Conservation (phyloP, 78 protist species). For the Dictyostelium citrinum region DNA sequence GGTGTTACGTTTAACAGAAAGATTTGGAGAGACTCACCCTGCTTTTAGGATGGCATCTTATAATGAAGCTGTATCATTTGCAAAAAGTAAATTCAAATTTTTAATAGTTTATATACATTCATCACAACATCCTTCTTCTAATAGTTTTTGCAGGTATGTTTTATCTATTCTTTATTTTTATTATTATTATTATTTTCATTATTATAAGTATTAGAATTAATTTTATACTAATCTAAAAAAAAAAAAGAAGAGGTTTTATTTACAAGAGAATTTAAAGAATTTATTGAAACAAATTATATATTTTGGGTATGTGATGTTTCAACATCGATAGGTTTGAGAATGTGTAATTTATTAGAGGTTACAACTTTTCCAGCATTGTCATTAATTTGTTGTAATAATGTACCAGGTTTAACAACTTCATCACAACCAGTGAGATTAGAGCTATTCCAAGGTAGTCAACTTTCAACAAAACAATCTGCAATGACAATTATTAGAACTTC, state of each 20-base stretch:
- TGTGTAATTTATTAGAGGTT: constrained; percentile 21
- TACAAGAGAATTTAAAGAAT: constrained; percentile 49
- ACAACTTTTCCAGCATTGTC: constrained; percentile 34
- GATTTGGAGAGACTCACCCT: constrained; percentile 54
- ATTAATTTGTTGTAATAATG: constrained; percentile 34
- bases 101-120: constrained; percentile 56
- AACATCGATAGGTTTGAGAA: constrained; percentile 5
- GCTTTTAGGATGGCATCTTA: constrained; percentile 1
- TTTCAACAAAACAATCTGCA: not conserved
- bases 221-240: not conserved
- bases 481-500: not conserved
- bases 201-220: no score
- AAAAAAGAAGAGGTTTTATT: constrained; percentile 19
- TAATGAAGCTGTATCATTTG: constrained; percentile 46
- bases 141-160: constrained; percentile 51
- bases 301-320: constrained; percentile 67
- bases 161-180: not conserved
- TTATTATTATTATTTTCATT: not conserved
- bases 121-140: constrained; percentile 16
- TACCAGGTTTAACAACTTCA: constrained; percentile 17
- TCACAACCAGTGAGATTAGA: constrained; percentile 12
- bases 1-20: not conserved
- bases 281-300: constrained; percentile 27
- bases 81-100: constrained; percentile 47
- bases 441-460: constrained; percentile 13